Evolutionary conservation across 257 asterid genomes (phyloP), one percentile per base, ranked within the genome.

Genomic region (Oldenlandia corymbosa): DNA sequence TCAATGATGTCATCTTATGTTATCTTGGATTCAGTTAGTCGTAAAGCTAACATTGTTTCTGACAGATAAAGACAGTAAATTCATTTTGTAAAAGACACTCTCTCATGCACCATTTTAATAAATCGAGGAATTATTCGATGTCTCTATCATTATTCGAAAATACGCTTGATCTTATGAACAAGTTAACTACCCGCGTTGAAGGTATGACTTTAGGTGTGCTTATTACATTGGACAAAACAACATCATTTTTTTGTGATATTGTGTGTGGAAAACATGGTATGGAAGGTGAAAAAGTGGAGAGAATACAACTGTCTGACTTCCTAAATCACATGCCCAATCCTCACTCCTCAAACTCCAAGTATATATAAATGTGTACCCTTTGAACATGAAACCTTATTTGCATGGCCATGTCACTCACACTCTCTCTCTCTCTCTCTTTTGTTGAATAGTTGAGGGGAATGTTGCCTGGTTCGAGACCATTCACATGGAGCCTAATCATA

Each of bases 381-480:
- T 49, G 46, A 32, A 34, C 16, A 36, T 34, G 45, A 39, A 62
- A 50, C 18, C 53, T 58, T 62, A n/a, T n/a, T 23, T 75, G 81
- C 80, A 79, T 71, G 76, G 60, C 66, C 74, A 17, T 68, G 48
- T 70, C 69, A 75, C 39, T 24, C 21, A 27, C 58, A 43, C 57
- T 24, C 60, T 43, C 50, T 54, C 61, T 28, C 52, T 67, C 59
- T 51, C 59, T 61, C 72, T 52, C 61, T 43, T 43, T 68, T 60
- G 39, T 53, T 11, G 21, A 34, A 62, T 46, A 45, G 78, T 78
- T 78, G 78, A 75, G 83, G 78, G 80, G 83, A 57, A 65, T 71
- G 83, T 46, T 78, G 83, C 69, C 76, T 75, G 83, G 76, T 68
- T 78, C 80, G 79, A 79, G 72, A 79, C 69, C 75, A 57, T 75